Percentiles rank a stretch among this genome's conserved stretches.
Evolutionary conservation across 2,329 filamentous ascomycete species (phyloP).

Genomic region (Alternaria rosae): DNA sequence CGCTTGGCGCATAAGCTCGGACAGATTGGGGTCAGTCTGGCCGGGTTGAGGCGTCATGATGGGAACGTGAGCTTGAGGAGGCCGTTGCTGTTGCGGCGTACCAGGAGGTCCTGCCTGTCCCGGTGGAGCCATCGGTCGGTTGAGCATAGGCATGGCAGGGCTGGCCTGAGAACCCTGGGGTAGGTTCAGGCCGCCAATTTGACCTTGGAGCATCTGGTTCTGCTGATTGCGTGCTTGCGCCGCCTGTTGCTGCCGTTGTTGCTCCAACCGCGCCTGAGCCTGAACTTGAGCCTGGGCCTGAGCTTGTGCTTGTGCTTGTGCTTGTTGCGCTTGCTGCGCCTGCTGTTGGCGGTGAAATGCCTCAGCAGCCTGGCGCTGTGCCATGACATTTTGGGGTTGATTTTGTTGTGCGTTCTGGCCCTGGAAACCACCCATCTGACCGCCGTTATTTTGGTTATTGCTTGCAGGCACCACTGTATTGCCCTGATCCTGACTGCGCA

Average conservation of each 20-base stretch:
- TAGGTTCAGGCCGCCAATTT: conserved; percentile 55
- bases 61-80: conserved; percentile 46
- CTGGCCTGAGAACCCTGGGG: conserved; percentile 51
- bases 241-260: conserved; percentile 48
- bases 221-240: conserved; percentile 40
- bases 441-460: conserved; percentile 57
- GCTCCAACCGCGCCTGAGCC: conserved; percentile 41
- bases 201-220: conserved; percentile 39
- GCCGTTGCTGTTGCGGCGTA: conserved; percentile 45
- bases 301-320: conserved; percentile 24
- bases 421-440: conserved; percentile 48
- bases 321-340: conserved; percentile 19
- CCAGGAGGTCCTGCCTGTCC: conserved; percentile 50
- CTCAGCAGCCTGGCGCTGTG: conserved; percentile 38
- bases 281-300: conserved; percentile 50
- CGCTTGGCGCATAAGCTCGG: conserved; percentile 44
- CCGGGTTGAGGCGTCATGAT: conserved; percentile 45
- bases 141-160: conserved; percentile 57
- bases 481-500: conserved; percentile 67
- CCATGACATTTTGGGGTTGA: conserved; percentile 38
- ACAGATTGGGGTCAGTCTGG: conserved; percentile 38
- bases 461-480: conserved; percentile 71
- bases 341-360: conserved; percentile 17
- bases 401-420: conserved; percentile 35
- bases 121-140: conserved; percentile 56